Conservation (phyloP, 495 filamentous ascomycete species). For the Tuber calosporum region DNA sequence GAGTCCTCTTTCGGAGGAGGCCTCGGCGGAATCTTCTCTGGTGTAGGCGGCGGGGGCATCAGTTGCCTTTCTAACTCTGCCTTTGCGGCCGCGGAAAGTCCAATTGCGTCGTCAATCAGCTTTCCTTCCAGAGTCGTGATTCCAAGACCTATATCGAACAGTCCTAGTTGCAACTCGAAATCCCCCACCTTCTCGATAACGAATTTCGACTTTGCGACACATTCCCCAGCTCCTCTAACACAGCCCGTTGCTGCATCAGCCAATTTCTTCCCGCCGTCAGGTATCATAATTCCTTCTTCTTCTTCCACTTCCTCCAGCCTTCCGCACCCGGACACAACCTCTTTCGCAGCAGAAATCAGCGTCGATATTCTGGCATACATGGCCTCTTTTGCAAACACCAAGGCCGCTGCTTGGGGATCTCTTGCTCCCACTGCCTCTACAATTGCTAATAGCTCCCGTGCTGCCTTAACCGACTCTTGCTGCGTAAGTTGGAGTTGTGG, state of each 20-base stretch:
- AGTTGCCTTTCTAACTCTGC: slow-evolving; percentile 28
- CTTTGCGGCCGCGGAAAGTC: slow-evolving; percentile 22
- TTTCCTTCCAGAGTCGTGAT: slow-evolving; percentile 23
- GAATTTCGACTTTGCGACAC: slow-evolving; percentile 72
- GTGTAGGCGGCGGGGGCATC: slow-evolving; percentile 41
- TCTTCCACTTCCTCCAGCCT: slow-evolving; percentile 47
- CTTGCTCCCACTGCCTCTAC: slow-evolving; percentile 79
- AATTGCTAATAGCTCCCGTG: slow-evolving; percentile 65
- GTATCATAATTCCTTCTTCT: slow-evolving; percentile 56
- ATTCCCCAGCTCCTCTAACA: slow-evolving; percentile 83
- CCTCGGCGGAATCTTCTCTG: slow-evolving; percentile 39
- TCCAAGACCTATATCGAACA: slow-evolving; percentile 30
- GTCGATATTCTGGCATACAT: slow-evolving; percentile 77
- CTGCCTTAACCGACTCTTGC: slow-evolving; percentile 72
- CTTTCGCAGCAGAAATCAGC: slow-evolving; percentile 68
- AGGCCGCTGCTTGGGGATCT: slow-evolving; percentile 56
- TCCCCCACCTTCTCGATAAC: slow-evolving; percentile 89
- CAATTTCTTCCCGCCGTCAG: slow-evolving; percentile 69
- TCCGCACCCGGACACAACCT: slow-evolving; percentile 60
- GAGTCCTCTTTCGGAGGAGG: slow-evolving; percentile 38
- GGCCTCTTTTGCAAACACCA: slow-evolving; percentile 62
- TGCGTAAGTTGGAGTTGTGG: slow-evolving; percentile 69
- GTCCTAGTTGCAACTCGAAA: slow-evolving; percentile 64
- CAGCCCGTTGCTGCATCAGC: slow-evolving; percentile 78
- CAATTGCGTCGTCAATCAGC: slow-evolving; percentile 14